Evolutionary conservation across 441 rosid genomes (phyloP).

Genomic region (Gossypium lobatum): DNA sequence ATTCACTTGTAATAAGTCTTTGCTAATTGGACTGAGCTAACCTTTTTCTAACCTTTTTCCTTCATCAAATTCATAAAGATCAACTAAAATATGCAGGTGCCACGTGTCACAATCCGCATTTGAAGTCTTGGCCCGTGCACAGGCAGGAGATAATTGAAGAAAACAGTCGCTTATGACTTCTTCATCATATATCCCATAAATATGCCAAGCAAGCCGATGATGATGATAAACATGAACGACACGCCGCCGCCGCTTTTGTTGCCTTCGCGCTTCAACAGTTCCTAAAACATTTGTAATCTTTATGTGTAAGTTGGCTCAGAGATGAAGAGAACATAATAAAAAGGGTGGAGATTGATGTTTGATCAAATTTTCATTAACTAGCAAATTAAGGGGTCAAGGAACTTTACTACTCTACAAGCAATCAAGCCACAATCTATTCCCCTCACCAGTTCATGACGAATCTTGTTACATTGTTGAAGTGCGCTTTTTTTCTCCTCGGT

Average conservation of each 20-base stretch:
- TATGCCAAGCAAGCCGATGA: conserved; percentile 54
- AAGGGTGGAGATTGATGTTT: neutral
- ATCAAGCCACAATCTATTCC: neutral
- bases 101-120: no score
- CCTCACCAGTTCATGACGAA: conserved; percentile 76
- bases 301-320: conserved; percentile 13
- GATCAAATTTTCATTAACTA: neutral
- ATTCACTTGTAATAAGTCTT: no score
- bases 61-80: no score
- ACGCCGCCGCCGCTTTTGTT: conserved; percentile 39
- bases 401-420: neutral
- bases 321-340: neutral
- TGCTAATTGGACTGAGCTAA: no score
- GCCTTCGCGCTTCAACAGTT: conserved; percentile 43
- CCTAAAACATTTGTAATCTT: conserved; percentile 29
- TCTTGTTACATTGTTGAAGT: conserved; percentile 54
- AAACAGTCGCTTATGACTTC: conserved; percentile 31
- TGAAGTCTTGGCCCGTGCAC: no score
- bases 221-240: conserved; percentile 42
- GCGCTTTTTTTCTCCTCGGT: conserved; percentile 62
- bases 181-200: conserved; percentile 60
- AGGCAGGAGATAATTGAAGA: neutral
- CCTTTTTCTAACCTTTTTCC: no score
- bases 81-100: no score
- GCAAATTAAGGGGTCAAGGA: neutral